Conservation (phyloP, 2,329 filamentous ascomycete genomes). For the Sarocladium brachiariae region DNA sequence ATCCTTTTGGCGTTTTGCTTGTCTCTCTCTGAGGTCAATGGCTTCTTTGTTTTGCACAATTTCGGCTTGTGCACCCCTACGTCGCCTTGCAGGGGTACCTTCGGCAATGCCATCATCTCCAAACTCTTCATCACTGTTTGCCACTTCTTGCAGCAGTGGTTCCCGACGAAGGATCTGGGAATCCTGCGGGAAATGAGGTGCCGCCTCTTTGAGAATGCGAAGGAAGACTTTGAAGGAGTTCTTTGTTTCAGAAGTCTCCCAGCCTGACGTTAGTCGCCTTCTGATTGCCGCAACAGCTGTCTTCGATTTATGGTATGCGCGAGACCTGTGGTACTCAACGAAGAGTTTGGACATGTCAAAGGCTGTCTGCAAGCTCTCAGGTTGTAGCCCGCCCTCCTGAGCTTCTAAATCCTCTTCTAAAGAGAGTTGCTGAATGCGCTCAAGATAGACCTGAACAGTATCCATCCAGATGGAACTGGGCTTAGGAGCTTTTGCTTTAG, state of each 20-base stretch:
- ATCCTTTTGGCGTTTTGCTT: slow-evolving; percentile 44
- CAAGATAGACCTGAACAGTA: not conserved
- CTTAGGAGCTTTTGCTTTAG: not conserved
- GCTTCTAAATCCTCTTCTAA: not conserved
- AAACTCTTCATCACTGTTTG: slow-evolving; percentile 14
- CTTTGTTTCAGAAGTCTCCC: not conserved
- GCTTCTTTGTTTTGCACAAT: slow-evolving; percentile 31
- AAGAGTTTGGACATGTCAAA: not conserved
- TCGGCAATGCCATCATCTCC: slow-evolving; percentile 15
- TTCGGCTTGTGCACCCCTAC: slow-evolving; percentile 20
- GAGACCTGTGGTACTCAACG: not conserved
- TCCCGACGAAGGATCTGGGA: slow-evolving; percentile 25
- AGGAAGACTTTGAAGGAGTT: slow-evolving; percentile 1
- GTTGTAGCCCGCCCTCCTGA: not conserved
- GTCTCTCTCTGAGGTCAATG: slow-evolving; percentile 47
- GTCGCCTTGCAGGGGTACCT: slow-evolving; percentile 14
- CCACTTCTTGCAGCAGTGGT: slow-evolving; percentile 15
- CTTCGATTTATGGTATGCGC: not conserved
- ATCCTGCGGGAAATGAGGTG: slow-evolving; percentile 23
- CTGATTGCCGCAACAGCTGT: not conserved
- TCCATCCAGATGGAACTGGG: not conserved
- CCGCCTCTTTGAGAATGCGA: slow-evolving; percentile 16
- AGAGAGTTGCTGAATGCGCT: not conserved
- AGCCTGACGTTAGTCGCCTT: not conserved
- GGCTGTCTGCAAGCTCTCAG: not conserved